Conservation (phyloP, 179 eudicot genomes). For the Carnegiea gigantea region DNA sequence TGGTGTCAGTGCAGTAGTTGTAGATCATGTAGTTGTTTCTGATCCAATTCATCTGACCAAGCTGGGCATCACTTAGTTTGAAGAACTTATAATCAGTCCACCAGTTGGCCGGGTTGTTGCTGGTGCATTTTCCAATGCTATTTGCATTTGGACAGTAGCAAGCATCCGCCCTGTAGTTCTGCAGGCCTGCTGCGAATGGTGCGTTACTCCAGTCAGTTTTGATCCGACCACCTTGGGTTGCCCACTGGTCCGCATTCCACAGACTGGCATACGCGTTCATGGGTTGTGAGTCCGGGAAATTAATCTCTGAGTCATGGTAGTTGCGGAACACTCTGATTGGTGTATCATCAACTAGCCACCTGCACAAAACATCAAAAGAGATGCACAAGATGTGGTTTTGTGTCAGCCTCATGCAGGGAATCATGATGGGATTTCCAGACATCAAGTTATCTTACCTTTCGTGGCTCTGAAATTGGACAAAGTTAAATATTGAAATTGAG, state of each 20-base stretch:
- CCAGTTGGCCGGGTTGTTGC: constrained; percentile 38
- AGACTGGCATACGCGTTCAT: constrained; percentile 51
- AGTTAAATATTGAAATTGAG: background rate
- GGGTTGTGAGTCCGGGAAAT: constrained; percentile 48
- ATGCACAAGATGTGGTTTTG: background rate
- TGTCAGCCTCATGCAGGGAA: background rate
- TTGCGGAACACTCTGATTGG: constrained; percentile 65
- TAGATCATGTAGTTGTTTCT: constrained; percentile 47
- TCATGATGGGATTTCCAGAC: background rate
- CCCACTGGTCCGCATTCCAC: constrained; percentile 73
- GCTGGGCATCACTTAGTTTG: constrained; percentile 26
- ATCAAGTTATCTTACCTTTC: background rate
- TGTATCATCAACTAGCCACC: constrained; percentile 54
- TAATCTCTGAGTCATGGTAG: constrained; percentile 37
- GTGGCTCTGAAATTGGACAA: background rate
- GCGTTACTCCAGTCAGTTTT: constrained; percentile 50
- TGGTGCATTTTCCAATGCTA: constrained; percentile 33
- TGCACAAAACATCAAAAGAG: constrained; percentile 7
- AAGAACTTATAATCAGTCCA: constrained; percentile 35
- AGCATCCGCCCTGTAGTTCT: constrained; percentile 41
- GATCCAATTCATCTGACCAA: constrained; percentile 37
- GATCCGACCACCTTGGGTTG: constrained; percentile 61
- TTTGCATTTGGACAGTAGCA: constrained; percentile 37
- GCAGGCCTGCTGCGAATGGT: constrained; percentile 44
- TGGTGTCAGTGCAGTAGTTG: constrained; percentile 45